phyloP scores from a whole-genome alignment of 176 grass and related monocot genomes.

The Alloteropsis semialata region DNA sequence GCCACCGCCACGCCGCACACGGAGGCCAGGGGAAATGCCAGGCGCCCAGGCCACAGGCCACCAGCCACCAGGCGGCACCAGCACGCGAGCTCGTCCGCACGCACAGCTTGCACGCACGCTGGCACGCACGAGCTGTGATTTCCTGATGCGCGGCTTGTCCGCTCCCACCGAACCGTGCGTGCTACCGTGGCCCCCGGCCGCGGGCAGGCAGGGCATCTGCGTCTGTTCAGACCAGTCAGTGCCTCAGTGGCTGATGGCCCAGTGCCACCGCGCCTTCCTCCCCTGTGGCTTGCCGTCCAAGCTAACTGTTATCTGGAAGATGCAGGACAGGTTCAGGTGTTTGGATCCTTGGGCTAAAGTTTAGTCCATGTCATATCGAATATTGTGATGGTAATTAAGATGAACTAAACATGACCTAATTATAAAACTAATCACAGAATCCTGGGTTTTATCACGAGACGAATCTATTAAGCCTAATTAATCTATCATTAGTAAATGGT shows the following conservation, averaged over 20 bases:
- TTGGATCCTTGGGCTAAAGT: too few relatives aligned
- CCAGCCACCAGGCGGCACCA: too few relatives aligned
- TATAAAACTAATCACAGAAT: too few relatives aligned
- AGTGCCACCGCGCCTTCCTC: not conserved
- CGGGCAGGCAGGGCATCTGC: not conserved
- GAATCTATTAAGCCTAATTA: too few relatives aligned
- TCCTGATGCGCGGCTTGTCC: not conserved
- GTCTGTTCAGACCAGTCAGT: slow-evolving; percentile 5
- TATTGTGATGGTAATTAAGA: too few relatives aligned
- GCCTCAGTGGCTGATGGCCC: not conserved
- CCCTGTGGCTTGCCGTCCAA: slow-evolving; percentile 36
- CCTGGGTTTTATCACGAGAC: too few relatives aligned
- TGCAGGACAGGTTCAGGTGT: not conserved
- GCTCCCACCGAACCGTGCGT: slow-evolving; percentile 13
- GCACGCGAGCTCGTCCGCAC: not conserved
- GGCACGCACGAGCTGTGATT: not conserved
- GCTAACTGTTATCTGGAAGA: slow-evolving; percentile 7
- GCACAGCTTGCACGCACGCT: not conserved
- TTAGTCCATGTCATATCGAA: too few relatives aligned
- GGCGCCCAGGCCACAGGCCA: too few relatives aligned
- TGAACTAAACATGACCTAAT: too few relatives aligned
- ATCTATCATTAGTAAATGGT: too few relatives aligned
- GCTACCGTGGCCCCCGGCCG: not conserved
- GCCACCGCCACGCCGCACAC: not conserved
- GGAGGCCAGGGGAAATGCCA: not conserved